Evolutionary conservation across 495 filamentous ascomycete genomes (phyloP).

Genomic region (Lepraria neglecta): DNA sequence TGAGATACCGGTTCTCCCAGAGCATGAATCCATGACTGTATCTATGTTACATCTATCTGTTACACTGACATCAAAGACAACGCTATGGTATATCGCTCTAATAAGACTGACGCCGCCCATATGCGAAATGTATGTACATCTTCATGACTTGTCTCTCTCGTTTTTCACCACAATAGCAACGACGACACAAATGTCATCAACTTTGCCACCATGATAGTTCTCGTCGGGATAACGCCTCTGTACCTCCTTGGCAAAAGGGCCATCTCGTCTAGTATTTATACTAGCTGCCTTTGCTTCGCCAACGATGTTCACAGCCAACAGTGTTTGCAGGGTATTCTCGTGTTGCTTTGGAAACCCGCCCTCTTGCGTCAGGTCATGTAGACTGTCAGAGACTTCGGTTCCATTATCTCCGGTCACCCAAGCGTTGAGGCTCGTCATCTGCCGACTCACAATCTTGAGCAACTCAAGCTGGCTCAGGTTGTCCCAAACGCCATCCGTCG

Average conservation of each 20-base stretch:
- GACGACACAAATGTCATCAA: constrained; percentile 83
- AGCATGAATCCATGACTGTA: no score
- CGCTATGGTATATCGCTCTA: background rate
- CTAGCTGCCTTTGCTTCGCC: constrained; percentile 79
- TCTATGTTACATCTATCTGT: no score
- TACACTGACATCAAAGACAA: background rate
- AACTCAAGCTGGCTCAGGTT: constrained; percentile 89
- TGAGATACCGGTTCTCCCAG: no score
- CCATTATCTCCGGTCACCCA: constrained; percentile 58
- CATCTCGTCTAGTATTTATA: constrained; percentile 66
- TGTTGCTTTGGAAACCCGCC: constrained; percentile 34
- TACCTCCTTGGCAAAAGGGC: constrained; percentile 91
- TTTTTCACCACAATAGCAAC: constrained; percentile 62
- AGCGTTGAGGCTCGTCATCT: constrained; percentile 66
- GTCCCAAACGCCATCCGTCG: constrained; percentile 94
- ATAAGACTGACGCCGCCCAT: background rate
- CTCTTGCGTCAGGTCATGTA: constrained; percentile 47
- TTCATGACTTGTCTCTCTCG: background rate
- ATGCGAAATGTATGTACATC: constrained; percentile 3
- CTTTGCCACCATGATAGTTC: constrained; percentile 77
- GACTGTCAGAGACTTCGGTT: constrained; percentile 50
- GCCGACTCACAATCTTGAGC: constrained; percentile 64
- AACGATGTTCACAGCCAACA: constrained; percentile 71
- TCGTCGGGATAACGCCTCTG: constrained; percentile 79
- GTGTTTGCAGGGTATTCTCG: constrained; percentile 55